Evolutionary conservation across 768 basidiomycete genomes (phyloP), one percentile per base, ranked within the genome.

Genomic region (Tulasnella calospora): DNA sequence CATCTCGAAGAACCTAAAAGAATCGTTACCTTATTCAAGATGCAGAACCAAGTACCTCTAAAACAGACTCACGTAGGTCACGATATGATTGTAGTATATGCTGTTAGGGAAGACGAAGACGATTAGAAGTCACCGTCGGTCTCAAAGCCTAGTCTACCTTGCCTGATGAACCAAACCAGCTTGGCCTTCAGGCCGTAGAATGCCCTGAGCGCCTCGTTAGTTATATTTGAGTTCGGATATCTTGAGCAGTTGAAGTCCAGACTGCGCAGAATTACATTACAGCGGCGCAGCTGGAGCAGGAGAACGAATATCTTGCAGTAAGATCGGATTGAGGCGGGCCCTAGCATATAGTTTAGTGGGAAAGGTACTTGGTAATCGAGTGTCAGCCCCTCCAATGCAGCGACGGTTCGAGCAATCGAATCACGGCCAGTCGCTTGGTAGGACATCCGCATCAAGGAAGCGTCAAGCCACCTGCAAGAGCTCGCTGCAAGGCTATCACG

Each of bases 161-260:
- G 94, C 94, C 92, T 94, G 83, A 92, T 88, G 81, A 94, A 92
- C 94, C 94, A 95, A 78, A 92, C 91, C 79, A 95, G 81, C 77
- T 91, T 90, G 80, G 90, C 89, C 80, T 93, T 85, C 87, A 94
- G 88, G 0, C 91, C 92, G 82, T 93, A 93, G 81, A 94, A 90
- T 19, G 87, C 87, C 84, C 93, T 94, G 81, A 92, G 78, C 74
- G 90, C 89, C 30, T 84, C 85, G 46, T 83, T 85, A 72, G 84
- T 71, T 36, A 30, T n/a, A 41, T 77, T 27, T 33, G 38, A 9
- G 35, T 36, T 27, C 27, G 35, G 36, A n/a, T 73, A 85, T 17
- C 83, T 81, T 23, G 86, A 87, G n/a, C 88, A 88, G 27, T 91
- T 86, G 2, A 94, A 89, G 35, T 92, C 84, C 17, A 93, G 91